Base-by-base conservation (phyloP, 1,284 basidiomycete genomes). In the Melanopsichium pennsylvanicum region DNA sequence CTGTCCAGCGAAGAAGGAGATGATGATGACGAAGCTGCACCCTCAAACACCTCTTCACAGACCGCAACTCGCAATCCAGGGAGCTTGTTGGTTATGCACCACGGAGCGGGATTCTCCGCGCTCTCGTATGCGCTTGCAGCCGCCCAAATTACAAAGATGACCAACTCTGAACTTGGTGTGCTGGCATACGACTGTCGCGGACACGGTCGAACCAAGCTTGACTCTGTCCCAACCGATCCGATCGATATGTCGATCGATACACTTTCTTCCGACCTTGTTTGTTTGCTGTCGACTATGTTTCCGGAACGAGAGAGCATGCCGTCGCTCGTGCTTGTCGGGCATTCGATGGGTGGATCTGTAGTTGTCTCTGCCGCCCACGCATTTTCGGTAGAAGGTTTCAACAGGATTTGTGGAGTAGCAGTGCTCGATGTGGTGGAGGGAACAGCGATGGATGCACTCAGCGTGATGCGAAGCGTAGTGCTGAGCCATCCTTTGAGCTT, bases 401-500 rank as follows among this genome's bases (percentile, higher is more conserved):
- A 45, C 8, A 54, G 48, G 1, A 84, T 97, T 0, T 85, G 87
- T 0, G 95, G 96, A 0, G 89, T 97, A 1, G 87, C 87, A 1
- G 93, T 97, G 1, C 84, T 99, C 2, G 96, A 98, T 74, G 93
- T 97, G 7, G 96, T 99, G 0, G 95, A 99, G 85, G 95, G 94
- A 7, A 92, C 92, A n/a, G 94, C 96, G 0, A 85, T 97, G 31
- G 93, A 95, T 39, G 90, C 93, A 0, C 85, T 98, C 7, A 89
- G 90, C 0, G 86, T 90, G 63, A 98, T 99, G 95, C 87, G 90
- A 59, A 86, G 85, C 36, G 88, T 98, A 22, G 85, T 98, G n/a
- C 88, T 89, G 45, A 86, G 88, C 13, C 87, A 93, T 9, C 96
- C 95, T 0, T 87, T 87, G 18, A 88, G 89, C 0, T 99, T 98